Base-by-base conservation (phyloP, 1,284 basidiomycete species). In the Cryptococcus jaspeensis region DNA sequence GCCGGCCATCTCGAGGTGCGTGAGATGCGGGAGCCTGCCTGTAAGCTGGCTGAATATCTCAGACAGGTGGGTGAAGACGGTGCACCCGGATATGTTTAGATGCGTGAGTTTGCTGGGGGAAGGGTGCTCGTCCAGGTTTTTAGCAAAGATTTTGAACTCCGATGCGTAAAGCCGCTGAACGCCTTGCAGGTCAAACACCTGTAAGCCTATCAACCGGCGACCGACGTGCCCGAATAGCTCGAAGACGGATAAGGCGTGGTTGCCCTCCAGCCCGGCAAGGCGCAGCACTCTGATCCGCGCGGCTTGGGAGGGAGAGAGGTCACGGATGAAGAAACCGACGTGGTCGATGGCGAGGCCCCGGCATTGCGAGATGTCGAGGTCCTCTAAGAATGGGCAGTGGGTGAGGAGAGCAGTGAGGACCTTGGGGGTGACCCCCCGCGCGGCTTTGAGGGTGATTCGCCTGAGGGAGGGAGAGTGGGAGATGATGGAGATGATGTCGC, bases 181-280 rank as follows among this genome's bases (percentile, higher is more conserved):
- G 64, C 88, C 86, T 73, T 85, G 89, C 50, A 93, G 77, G 72
- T 95, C 91, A 9, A 96, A 80, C n/a, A 89, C 82, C 71, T 90
- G 86, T 12, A 95, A 81, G 62, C 81, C 78, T n/a, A 87, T 87
- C 1, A 87, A 81, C 4, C 82, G 85, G 59, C 78, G 81, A 1
- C 85, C 88, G 39, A 90, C 78, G 12, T 77, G 75, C 18, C 56
- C 70, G 80, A 95, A 82, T 59, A 84, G 81, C 7, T 78, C 76
- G 9, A 9, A 32, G 28, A 5, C 28, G 28, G 5, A 32, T 32
- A 1, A 36, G 32, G 15, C 18, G 32, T 22, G 63, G 86, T 84
- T 5, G 60, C 59, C 12, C 51, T 52, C 20, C 52, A 42, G 13
- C 0, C 87, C 89, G 5, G 82, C 84, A 9, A 91, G 65, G 35